These are phyloP conservation scores for Schrenkiella parvula DNA, from an alignment of 345 rosid species.

Conservation along the genomic window DNA sequence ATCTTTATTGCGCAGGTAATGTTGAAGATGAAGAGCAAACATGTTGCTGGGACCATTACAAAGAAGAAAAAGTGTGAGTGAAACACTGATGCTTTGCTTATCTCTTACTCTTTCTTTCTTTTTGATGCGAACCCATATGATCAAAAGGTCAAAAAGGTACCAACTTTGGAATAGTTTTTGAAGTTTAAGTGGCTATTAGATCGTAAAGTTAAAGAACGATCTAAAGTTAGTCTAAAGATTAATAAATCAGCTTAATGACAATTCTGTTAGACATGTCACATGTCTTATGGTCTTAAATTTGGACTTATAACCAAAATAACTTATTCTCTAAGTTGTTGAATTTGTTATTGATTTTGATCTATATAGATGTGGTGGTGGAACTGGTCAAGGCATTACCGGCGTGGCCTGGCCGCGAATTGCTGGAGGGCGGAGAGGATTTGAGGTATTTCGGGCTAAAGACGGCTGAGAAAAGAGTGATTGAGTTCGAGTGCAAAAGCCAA, in stretches of 20 bases:
- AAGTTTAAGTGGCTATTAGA: not conserved
- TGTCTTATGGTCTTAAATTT: not conserved
- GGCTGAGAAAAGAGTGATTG: slow-evolving; percentile 48
- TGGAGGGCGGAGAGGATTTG: slow-evolving; percentile 62
- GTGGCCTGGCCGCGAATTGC: slow-evolving; percentile 75
- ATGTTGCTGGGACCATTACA: slow-evolving; percentile 73
- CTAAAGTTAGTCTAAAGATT: not conserved
- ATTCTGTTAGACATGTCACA: not conserved
- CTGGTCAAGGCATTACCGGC: slow-evolving; percentile 60
- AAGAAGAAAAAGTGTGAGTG: slow-evolving; percentile 83
- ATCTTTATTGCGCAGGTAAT: slow-evolving; percentile 47
- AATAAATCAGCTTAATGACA: not conserved
- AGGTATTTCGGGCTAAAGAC: slow-evolving; percentile 74
- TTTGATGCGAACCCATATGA: not conserved
- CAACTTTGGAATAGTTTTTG: not conserved
- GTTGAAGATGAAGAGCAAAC: slow-evolving; percentile 86
- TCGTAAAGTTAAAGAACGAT: slow-evolving; percentile 22
- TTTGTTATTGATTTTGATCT: not conserved
- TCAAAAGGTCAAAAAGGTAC: slow-evolving; percentile 22
- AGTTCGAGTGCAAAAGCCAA: slow-evolving; percentile 76
- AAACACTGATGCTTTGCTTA: slow-evolving; percentile 25
- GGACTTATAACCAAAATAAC: not conserved
- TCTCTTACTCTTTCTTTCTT: slow-evolving; percentile 26
- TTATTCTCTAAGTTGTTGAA: not conserved
- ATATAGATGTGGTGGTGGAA: slow-evolving; percentile 59